Evolutionary conservation across 352 stramenopile species (phyloP).

Genomic region (Phytophthora idaei): DNA sequence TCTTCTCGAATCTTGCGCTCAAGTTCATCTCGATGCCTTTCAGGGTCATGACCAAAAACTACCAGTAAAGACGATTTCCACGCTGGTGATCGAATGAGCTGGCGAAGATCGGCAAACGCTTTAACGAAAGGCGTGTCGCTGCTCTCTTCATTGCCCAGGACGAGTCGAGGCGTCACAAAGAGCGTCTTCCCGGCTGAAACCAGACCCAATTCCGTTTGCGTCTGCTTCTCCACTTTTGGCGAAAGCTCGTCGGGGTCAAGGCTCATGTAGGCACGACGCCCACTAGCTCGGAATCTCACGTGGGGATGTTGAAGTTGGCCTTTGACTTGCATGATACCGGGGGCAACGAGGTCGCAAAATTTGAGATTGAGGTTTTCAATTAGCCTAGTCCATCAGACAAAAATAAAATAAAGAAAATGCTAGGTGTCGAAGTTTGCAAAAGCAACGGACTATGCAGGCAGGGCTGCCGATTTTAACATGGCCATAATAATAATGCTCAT

Average conservation of each 20-base stretch:
- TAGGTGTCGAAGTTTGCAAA: no score
- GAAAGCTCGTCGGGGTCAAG: neutral
- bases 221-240: constrained; percentile 16
- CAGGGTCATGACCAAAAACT: constrained; percentile 22
- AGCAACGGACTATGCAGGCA: no score
- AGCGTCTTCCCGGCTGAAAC: neutral
- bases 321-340: constrained; percentile 19
- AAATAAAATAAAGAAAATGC: no score
- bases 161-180: constrained; percentile 29
- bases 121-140: constrained; percentile 14
- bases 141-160: constrained; percentile 20
- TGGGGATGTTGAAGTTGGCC: constrained; percentile 4
- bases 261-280: constrained; percentile 19
- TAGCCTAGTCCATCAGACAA: no score
- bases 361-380: no score
- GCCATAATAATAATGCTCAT: no score
- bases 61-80: constrained; percentile 25
- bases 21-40: constrained; percentile 26
- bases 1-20: constrained; percentile 31
- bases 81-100: constrained; percentile 15
- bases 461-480: no score
- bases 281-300: neutral
- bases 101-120: constrained; percentile 24
- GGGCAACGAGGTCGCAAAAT: no score
- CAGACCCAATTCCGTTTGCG: constrained; percentile 18